Base-by-base conservation (phyloP, 2,329 filamentous ascomycete species). In the Fusarium abutilonis region DNA sequence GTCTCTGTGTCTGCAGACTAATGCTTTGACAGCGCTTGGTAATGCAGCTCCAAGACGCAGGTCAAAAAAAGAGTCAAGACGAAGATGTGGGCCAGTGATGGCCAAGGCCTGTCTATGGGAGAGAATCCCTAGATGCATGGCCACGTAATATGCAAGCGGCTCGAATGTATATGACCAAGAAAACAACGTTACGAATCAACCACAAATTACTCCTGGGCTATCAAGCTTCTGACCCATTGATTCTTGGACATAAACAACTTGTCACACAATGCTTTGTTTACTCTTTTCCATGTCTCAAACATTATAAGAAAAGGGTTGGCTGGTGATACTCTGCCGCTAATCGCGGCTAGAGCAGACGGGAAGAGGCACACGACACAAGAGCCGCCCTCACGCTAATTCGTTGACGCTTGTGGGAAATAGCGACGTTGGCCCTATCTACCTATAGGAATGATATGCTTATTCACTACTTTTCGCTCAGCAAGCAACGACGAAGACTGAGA, bases 11-110 rank as follows among this genome's bases (percentile, higher is more conserved):
- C 52, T 65, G 53, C 62, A 49, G 53, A 34, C 28, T 31, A 47
- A 26, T 32, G 52, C 35, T 63, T 65, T 65, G 62, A 65, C 62
- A 66, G 62, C 62, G 38, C 52, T 62, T 55, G 40, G 52, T 61
- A 50, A 34, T 44, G 48, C 47, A 53, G 47, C 62, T 52, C 15
- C 29, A 42, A 38, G 29, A 51, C 36, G 17, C 36, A 39, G 47
- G 35, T 38, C n/a, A 46, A 52, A 41, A 46, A 46, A n/a, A n/a
- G n/a, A n/a, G n/a, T n/a, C n/a, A n/a, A n/a, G 50, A 26, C 34
- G 32, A 34, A 26, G 29, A 23, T 43, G 44, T 52, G 41, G 46
- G 23, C 35, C 26, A 44, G 35, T 43, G n/a, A 26, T 15, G 29
- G 21, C 34, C 41, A 48, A 64, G 38, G 13, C 14, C 41, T 15